Evolutionary conservation across 169 alveolate genomes (phyloP), one percentile per base, ranked within the genome.

Genomic region (Eimeria tenella): DNA sequence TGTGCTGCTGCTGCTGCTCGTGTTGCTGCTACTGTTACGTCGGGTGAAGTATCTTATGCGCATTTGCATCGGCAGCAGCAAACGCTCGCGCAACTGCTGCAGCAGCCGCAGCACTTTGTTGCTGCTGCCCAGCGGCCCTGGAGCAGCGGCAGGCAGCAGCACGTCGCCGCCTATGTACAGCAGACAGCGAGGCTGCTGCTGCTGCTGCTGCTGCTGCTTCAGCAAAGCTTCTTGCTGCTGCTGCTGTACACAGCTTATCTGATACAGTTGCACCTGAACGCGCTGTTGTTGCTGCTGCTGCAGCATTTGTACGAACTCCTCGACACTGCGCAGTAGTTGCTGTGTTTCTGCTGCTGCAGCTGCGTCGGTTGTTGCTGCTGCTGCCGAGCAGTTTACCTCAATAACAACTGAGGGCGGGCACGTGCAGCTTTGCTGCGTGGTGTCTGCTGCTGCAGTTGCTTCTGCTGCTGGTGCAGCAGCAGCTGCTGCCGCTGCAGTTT

Each of bases 151-250:
- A 25, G 50, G 56, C 55, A 71, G 55, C 56, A 71, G 82, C 56
- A 71, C 21, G 42, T 71, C 82, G 53, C 82, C 82, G 5, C 82
- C 82, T 10, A 31, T 13, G 82, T 71, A 71, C 82, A 71, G 55
- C 82, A 71, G 55, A 71, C 82, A 71, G 19, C 82, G 82, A 25
- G 49, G 84, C 60, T 74, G 84, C 62, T 74, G 84, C 84, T 74
- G 55, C 60, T 25, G 62, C 31, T 42, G 83, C 58, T 74, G 84
- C 84, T 74, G 84, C 60, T 74, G 84, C 60, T 74, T 52, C 84
- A 25, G 62, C 42, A 31, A 31, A 31, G 42, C 42, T 31, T 31
- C 42, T 42, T 25, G 84, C 84, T 50, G 84, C 25, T 74, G 82
- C 53, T 15, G 56, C 82, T 71, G 21, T 50, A 2, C 4, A 6